Evolutionary conservation across 2,329 filamentous ascomycete species (phyloP).

Genomic region (Rutstroemia sp.): DNA sequence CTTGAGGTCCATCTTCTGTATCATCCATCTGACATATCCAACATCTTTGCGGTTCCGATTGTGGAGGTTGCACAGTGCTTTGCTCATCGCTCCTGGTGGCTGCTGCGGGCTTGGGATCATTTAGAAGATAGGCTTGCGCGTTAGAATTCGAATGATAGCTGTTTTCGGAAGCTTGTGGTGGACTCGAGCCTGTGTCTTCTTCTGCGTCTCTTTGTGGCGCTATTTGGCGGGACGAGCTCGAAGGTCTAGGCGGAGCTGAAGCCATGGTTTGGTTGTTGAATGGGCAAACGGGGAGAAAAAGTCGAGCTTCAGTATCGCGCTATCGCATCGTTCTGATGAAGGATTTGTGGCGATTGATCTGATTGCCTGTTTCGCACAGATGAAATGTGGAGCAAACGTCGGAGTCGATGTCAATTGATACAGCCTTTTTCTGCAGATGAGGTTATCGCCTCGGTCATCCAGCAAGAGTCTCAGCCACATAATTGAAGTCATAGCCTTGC

Average conservation of each 20-base stretch:
- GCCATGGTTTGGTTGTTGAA: background rate
- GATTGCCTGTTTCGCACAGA: no score
- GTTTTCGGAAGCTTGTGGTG: no score
- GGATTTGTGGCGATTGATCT: no score
- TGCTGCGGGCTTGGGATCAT: background rate
- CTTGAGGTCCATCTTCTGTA: slow-evolving; percentile 39
- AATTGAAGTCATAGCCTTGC: no score
- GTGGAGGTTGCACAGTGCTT: background rate
- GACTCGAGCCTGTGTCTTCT: no score
- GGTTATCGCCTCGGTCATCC: no score
- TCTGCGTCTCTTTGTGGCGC: background rate
- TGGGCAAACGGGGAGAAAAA: no score
- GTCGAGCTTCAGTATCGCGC: background rate
- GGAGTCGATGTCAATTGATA: no score
- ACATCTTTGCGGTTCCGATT: slow-evolving; percentile 38
- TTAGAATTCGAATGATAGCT: no score
- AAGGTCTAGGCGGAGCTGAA: background rate
- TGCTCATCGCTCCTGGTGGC: background rate
- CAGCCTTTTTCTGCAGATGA: no score
- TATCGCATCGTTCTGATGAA: background rate
- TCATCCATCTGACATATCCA: slow-evolving; percentile 58
- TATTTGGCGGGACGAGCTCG: background rate
- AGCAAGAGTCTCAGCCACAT: no score
- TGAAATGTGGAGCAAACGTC: no score
- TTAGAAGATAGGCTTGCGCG: background rate